These are phyloP conservation scores for Lentinula lateritia DNA, from an alignment of 768 basidiomycete genomes.

Conservation along the genomic window DNA sequence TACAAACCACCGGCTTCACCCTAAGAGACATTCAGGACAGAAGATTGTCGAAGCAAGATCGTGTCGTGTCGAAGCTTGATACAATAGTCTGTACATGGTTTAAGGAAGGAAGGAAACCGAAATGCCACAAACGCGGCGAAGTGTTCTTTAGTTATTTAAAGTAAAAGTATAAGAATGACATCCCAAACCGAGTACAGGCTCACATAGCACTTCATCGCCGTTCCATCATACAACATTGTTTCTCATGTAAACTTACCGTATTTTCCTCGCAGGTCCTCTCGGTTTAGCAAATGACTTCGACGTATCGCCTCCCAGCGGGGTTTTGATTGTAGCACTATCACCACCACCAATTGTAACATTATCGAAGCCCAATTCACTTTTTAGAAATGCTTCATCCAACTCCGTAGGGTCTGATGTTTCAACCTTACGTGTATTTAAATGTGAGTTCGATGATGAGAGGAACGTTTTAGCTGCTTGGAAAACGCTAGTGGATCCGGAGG, in stretches of 20 bases:
- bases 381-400: slow-evolving; percentile 58
- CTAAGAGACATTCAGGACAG: too few relatives aligned
- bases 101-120: too few relatives aligned
- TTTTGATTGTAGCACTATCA: slow-evolving; percentile 4
- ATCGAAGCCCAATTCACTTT: slow-evolving; percentile 45
- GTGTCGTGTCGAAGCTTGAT: too few relatives aligned
- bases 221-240: not conserved
- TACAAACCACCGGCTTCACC: too few relatives aligned
- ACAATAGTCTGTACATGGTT: too few relatives aligned
- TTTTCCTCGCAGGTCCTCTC: slow-evolving; percentile 59
- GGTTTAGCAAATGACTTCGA: slow-evolving; percentile 63
- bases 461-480: slow-evolving; percentile 52
- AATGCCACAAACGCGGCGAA: too few relatives aligned
- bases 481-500: slow-evolving; percentile 56
- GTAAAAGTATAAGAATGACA: too few relatives aligned
- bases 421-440: slow-evolving; percentile 54
- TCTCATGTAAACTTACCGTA: slow-evolving; percentile 16
- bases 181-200: too few relatives aligned
- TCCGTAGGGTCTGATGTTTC: slow-evolving; percentile 82
- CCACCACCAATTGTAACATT: slow-evolving; percentile 8
- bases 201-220: too few relatives aligned
- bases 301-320: slow-evolving; percentile 16
- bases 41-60: too few relatives aligned
- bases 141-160: too few relatives aligned
- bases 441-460: slow-evolving; percentile 34